Conservation (phyloP, 352 stramenopile species). For the Thraustochytrium striatum region DNA sequence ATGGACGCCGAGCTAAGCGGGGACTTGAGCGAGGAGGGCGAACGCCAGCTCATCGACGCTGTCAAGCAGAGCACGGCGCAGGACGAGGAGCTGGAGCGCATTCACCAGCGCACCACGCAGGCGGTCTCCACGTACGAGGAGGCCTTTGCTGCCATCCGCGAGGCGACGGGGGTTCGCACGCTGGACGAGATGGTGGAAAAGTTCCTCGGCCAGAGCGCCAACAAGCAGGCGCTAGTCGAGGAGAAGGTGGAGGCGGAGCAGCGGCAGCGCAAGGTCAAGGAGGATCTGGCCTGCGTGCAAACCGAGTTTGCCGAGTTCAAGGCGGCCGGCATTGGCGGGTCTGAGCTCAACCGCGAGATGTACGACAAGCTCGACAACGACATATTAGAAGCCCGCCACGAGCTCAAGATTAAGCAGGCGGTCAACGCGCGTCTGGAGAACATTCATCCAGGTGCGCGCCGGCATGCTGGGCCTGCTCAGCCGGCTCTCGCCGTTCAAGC, state of each 20-base stretch:
- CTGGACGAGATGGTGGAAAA: constrained; percentile 63
- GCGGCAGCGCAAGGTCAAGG: constrained; percentile 39
- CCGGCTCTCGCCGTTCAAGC: constrained; percentile 25
- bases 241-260: constrained; percentile 41
- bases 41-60: constrained; percentile 26
- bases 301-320: constrained; percentile 47
- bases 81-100: constrained; percentile 32
- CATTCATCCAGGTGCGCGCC: constrained; percentile 27
- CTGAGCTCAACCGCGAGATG: constrained; percentile 41
- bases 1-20: constrained; percentile 24
- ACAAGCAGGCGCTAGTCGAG: constrained; percentile 42
- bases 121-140: constrained; percentile 75
- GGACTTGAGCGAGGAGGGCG: constrained; percentile 38
- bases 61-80: constrained; percentile 16
- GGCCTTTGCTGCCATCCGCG: constrained; percentile 75
- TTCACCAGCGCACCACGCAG: constrained; percentile 49
- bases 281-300: constrained; percentile 35
- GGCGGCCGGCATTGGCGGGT: constrained; percentile 33
- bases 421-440: constrained; percentile 30
- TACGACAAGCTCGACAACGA: constrained; percentile 48
- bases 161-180: constrained; percentile 70
- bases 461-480: constrained; percentile 35
- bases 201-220: constrained; percentile 40
- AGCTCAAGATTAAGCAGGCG: constrained; percentile 43
- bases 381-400: constrained; percentile 30